Base-by-base conservation (phyloP, 2,329 filamentous ascomycete genomes). In the Sporothrix variecibatus region DNA sequence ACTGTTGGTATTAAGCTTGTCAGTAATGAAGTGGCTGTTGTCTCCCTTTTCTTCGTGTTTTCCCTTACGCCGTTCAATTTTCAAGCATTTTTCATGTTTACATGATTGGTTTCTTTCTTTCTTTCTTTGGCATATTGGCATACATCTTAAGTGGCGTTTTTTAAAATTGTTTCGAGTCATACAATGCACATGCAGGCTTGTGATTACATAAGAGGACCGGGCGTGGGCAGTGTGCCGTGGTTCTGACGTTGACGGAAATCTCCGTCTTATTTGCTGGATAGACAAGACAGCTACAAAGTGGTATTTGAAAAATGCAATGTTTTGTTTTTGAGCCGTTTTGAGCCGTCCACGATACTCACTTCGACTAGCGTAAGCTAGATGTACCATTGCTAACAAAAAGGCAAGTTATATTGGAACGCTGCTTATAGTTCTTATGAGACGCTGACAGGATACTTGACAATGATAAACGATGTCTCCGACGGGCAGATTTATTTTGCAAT, bases 131-230 rank as follows among this genome's bases (percentile, higher is more conserved):
- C 23, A 51, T 34, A 68, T 17, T 60, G 23, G 51, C 23, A 51
- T 34, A 68, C 46, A 68, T 68, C 17, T 43, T 23, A 23, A n/a
- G 31, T 23, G 64, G 40, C 64, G 64, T 68, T 68, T 46, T 4
- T 49, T 51, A 26, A 17, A 68, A 51, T 31, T 17, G 43, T 20
- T 38, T 56, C 8, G 17, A 56, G n/a, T 26, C n/a, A 56, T 28
- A 34, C n/a, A n/a, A n/a, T n/a, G 23, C 23, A 56, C 23, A 26
- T 26, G 51, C 9, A 26, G 7, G 51, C 8, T 26, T 7, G 51
- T 56, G 51, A 11, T 56, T 20, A 23, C 51, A 56, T 56, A 26
- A 56, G 51, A 26, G 23, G 51, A 8, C 8, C 1, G 6, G n/a
- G n/a, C 12, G 8, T 26, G 51, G 51, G 6, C 51, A 26, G 51